Conservation (phyloP, 768 basidiomycete genomes). For the Phylloporus sp. region DNA sequence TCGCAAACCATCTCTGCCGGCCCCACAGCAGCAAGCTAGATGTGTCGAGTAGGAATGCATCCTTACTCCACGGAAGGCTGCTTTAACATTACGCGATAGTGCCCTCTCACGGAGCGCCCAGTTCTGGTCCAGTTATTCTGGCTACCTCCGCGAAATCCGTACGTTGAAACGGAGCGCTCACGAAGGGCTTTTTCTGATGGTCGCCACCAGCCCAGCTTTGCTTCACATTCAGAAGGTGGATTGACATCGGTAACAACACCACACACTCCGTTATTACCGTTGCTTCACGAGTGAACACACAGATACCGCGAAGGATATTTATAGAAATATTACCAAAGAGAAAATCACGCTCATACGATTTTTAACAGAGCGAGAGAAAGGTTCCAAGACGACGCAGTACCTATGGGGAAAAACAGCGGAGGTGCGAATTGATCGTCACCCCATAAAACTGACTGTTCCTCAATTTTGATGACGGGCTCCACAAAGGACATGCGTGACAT, state of each 20-base stretch:
- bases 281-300: constrained; percentile 4
- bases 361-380: constrained; percentile 44
- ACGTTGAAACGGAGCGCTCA: constrained; percentile 32
- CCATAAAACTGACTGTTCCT: background rate
- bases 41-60: constrained; percentile 48
- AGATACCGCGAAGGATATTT: constrained; percentile 66
- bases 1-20: constrained; percentile 1
- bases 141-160: constrained; percentile 78
- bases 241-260: constrained; percentile 58
- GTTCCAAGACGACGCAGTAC: constrained; percentile 23
- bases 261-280: constrained; percentile 9
- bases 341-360: constrained; percentile 48
- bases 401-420: constrained; percentile 29
- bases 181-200: constrained; percentile 18
- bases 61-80: background rate
- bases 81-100: constrained; percentile 32
- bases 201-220: constrained; percentile 62
- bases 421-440: constrained; percentile 14
- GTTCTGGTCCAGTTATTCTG: constrained; percentile 84
- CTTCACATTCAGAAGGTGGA: constrained; percentile 68
- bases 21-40: constrained; percentile 34
- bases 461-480: background rate
- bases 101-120: constrained; percentile 75
- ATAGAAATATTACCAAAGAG: constrained; percentile 61
- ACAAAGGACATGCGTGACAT: constrained; percentile 30